Conservation (phyloP, 331 rosid species). For the Dryas integrifolia region DNA sequence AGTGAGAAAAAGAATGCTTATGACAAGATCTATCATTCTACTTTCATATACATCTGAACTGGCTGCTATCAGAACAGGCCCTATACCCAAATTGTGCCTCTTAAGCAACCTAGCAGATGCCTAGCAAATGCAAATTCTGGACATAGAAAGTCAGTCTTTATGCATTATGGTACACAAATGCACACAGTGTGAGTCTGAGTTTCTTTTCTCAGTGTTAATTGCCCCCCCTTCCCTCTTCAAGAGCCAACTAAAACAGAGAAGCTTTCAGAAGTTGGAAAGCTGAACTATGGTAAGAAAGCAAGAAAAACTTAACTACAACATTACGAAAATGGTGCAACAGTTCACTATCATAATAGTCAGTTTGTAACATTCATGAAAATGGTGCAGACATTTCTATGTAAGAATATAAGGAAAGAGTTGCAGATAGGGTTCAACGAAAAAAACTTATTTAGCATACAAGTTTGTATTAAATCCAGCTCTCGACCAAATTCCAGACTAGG, state of each 20-base stretch:
- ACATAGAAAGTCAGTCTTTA: neutral
- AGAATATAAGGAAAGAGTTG: neutral
- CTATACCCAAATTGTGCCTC: neutral
- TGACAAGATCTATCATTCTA: neutral
- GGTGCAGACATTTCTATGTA: neutral
- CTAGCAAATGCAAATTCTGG: no score
- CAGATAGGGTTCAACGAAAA: no score
- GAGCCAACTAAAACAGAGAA: neutral
- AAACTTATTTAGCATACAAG: neutral
- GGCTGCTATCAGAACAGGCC: neutral
- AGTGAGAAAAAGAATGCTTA: no score
- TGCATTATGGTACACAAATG: conserved; percentile 2
- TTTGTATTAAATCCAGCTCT: neutral
- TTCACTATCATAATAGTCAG: neutral
- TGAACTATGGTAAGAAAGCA: neutral
- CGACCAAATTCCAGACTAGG: neutral
- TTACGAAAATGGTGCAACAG: neutral
- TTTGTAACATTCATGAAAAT: neutral
- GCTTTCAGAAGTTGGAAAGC: neutral
- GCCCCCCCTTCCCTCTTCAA: neutral
- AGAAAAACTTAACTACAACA: neutral
- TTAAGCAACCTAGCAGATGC: neutral
- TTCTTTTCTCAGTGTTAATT: neutral
- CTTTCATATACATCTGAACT: neutral
- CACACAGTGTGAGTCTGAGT: neutral